Base-by-base conservation (phyloP, 1,284 basidiomycete species). In the Cryptococcus neoformans region DNA sequence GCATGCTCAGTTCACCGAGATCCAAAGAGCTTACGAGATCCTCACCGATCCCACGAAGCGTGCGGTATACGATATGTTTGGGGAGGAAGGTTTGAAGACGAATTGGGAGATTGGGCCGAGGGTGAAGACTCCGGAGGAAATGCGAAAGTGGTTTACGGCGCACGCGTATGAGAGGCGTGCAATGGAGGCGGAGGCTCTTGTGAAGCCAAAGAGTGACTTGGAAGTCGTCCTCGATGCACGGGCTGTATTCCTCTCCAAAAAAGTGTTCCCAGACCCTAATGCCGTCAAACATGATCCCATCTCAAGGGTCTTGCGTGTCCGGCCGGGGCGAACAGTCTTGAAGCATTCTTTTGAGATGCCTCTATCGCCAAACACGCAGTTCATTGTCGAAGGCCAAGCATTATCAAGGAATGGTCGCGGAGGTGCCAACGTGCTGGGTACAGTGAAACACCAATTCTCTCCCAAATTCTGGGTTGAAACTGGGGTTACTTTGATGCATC, bases 41-140 rank as follows among this genome's bases (percentile, higher is more conserved):
- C 67, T 83, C 6, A 75, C 72, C 9, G 79, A 83, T 59, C 69
- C 74, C 0, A 74, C 77, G 38, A 74, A 74, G 61, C 64, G 82
- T 6, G 75, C 79, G 2, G 74, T 83, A 7, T 83, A 83, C 61
- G 82, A 83, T 62, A 62, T 80, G 48, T 78, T 82, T 51, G 82
- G 82, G 2, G 79, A 81, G 59, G 78, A 80, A 46, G 82, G 82
- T 0, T 63, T 83, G 44, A 75, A 77, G 56, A 78, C 80, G 2
- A 72, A 66, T 9, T 82, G 79, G 80, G 74, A 80, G 55, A 68
- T 82, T 7, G 77, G 79, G 35, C 73, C 73, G 42, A 73, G 68
- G 48, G 73, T 78, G 9, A 78, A 78, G 63, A 73, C 77, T 2
- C 69, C 76, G 1, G 74, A 72, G 17, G 80, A 81, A 73, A 63